Conservation (phyloP, 2,329 filamentous ascomycete genomes). For the Westerdykella ornata region DNA sequence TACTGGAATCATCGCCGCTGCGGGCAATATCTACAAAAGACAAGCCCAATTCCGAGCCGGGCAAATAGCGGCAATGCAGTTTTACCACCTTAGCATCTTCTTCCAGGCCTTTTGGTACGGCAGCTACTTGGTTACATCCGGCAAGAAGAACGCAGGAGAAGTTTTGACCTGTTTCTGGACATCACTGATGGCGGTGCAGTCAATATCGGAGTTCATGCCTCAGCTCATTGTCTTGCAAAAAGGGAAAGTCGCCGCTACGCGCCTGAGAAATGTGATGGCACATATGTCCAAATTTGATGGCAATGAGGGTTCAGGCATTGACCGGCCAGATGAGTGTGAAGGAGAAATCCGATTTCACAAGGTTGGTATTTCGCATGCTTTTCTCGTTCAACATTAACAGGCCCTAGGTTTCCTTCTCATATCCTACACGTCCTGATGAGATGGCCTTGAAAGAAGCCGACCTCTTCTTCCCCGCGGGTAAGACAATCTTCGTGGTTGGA, state of each 20-base stretch:
- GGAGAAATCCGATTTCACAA: conserved; percentile 65
- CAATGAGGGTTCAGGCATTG: conserved; percentile 11
- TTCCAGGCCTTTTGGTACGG: conserved; percentile 90
- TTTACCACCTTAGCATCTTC: conserved; percentile 73
- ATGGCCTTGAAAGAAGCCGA: conserved; percentile 55
- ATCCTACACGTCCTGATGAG: conserved; percentile 61
- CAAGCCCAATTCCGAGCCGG: conserved; percentile 63
- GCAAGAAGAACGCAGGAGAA: conserved; percentile 54
- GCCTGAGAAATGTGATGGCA: conserved; percentile 47
- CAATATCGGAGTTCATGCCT: conserved; percentile 66
- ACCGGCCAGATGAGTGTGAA: conserved; percentile 41
- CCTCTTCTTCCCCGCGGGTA: conserved; percentile 64
- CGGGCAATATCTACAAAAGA: conserved; percentile 57
- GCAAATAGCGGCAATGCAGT: conserved; percentile 66
- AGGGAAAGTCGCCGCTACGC: conserved; percentile 65
- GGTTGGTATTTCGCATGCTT: conserved; percentile 43
- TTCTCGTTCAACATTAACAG: conserved; percentile 2
- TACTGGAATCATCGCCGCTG: conserved; percentile 48
- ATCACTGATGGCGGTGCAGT: conserved; percentile 67
- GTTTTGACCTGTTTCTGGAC: conserved; percentile 83
- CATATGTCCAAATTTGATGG: conserved; percentile 26
- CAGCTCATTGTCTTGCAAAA: conserved; percentile 73
- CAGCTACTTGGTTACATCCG: conserved; percentile 57
- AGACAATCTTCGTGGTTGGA: conserved; percentile 75
- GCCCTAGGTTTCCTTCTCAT: conserved; percentile 70